Percentiles rank a stretch among this genome's conserved stretches.
These are phyloP conservation scores for Mikania micrantha DNA, from an alignment of 129 eudicot species.

Conservation along the genomic window DNA sequence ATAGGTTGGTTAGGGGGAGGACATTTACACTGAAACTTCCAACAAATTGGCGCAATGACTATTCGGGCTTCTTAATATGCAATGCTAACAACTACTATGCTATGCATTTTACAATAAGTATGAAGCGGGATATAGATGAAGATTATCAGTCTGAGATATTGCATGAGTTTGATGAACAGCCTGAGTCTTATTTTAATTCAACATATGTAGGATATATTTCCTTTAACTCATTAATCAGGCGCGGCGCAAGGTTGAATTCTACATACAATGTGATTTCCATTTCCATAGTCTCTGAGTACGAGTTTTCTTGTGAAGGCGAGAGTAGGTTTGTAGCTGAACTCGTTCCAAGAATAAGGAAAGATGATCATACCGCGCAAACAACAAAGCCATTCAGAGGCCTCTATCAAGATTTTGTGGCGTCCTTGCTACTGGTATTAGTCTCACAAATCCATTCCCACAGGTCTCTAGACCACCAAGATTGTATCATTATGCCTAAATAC, in stretches of 20 bases:
- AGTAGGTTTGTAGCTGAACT: too few species aligned
- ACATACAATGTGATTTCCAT: constrained; percentile 1
- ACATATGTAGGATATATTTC: constrained; percentile 12
- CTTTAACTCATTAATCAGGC: neutral
- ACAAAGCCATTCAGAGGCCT: neutral
- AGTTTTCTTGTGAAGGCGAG: too few species aligned
- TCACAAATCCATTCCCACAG: neutral
- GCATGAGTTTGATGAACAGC: neutral
- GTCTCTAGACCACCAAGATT: neutral
- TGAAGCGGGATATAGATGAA: neutral
- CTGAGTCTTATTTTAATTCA: neutral
- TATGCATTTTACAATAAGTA: neutral
- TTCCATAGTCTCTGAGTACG: too few species aligned
- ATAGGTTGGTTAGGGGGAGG: neutral
- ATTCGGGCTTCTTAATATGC: constrained; percentile 10
- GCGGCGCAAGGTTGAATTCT: neutral
- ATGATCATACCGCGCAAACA: neutral
- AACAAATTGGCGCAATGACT: neutral
- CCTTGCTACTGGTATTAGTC: neutral
- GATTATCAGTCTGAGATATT: neutral
- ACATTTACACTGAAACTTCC: neutral
- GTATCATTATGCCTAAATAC: too few species aligned
- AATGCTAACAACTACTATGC: neutral
- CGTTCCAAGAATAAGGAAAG: constrained; percentile 7
- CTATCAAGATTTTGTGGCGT: too few species aligned